These are phyloP conservation scores for Epicoccum nigrum DNA, from an alignment of 2,329 filamentous ascomycete species.

Conservation along the genomic window DNA sequence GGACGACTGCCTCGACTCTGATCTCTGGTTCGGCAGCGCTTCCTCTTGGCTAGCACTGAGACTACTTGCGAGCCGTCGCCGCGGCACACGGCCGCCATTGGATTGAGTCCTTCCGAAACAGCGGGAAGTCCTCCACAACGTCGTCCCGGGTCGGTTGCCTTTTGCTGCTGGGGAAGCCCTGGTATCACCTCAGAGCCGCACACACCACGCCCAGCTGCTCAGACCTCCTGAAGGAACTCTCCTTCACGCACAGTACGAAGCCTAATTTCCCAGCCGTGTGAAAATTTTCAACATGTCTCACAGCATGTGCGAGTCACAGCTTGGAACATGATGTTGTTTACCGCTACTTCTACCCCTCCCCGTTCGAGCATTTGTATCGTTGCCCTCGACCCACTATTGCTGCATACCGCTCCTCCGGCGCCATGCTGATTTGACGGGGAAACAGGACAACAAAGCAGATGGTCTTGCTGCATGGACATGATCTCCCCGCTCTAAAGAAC, in stretches of 20 bases:
- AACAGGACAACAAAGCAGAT: constrained; percentile 41
- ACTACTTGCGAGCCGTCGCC: constrained; percentile 31
- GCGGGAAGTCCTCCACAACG: constrained; percentile 39
- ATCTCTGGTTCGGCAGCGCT: constrained; percentile 12
- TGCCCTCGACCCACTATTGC: constrained; percentile 34
- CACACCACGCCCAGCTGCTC: constrained; percentile 31
- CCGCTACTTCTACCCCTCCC: constrained; percentile 39
- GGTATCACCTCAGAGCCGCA: constrained; percentile 43
- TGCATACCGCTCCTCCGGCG: constrained; percentile 35
- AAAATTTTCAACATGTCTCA: constrained; percentile 45
- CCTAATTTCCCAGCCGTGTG: constrained; percentile 45
- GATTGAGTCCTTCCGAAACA: constrained; percentile 32
- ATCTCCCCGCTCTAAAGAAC: constrained; percentile 37
- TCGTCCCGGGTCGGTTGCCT: constrained; percentile 33
- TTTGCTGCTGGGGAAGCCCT: constrained; percentile 37
- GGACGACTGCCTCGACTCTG: constrained; percentile 20
- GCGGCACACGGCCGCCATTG: constrained; percentile 32
- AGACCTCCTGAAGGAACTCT: constrained; percentile 35
- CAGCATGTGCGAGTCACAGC: constrained; percentile 32
- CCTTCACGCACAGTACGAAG: constrained; percentile 32
- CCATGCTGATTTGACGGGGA: constrained; percentile 40
- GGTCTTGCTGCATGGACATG: constrained; percentile 35
- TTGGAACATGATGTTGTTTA: constrained; percentile 41
- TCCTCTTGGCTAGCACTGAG: constrained; percentile 24
- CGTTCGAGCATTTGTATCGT: constrained; percentile 5